Percentiles rank a stretch among this genome's conserved stretches.
These are phyloP conservation scores for Boletus sp. DNA, from an alignment of 768 basidiomycete species.

Conservation along the genomic window DNA sequence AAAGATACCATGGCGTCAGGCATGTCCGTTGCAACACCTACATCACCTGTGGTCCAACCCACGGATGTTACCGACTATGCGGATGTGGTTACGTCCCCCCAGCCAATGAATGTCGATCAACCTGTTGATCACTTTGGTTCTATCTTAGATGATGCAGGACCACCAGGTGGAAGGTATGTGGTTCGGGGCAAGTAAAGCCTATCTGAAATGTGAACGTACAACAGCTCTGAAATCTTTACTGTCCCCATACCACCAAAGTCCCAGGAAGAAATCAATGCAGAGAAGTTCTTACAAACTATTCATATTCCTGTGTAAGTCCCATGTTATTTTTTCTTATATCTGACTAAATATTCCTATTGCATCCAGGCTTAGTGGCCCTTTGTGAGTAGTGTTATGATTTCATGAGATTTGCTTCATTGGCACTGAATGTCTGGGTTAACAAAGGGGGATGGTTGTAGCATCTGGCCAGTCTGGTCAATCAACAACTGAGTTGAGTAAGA, in stretches of 20 bases:
- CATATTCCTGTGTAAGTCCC: slow-evolving; percentile 24
- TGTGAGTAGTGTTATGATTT: slow-evolving; percentile 17
- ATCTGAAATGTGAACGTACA: not conserved
- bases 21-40: not conserved
- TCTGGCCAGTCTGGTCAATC: slow-evolving; percentile 4
- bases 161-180: slow-evolving; percentile 13
- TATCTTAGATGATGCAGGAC: slow-evolving; percentile 6
- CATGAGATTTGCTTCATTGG: not conserved
- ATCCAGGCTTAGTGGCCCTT: slow-evolving; percentile 22
- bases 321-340: not conserved
- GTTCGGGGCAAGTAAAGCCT: not conserved
- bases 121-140: slow-evolving; percentile 12
- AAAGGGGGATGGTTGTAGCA: slow-evolving; percentile 16
- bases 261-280: slow-evolving; percentile 19
- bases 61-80: not conserved
- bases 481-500: slow-evolving; percentile 13
- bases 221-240: slow-evolving; percentile 4
- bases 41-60: slow-evolving; percentile 9
- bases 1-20: slow-evolving; percentile 11
- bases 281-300: slow-evolving; percentile 26
- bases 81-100: slow-evolving; percentile 11
- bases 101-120: slow-evolving; percentile 21
- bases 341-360: not conserved
- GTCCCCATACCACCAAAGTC: slow-evolving; percentile 18
- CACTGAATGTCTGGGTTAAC: not conserved